Evolutionary conservation across 169 alveolate species (phyloP), one percentile per base, ranked within the genome.

Genomic region (Eimeria mitis): DNA sequence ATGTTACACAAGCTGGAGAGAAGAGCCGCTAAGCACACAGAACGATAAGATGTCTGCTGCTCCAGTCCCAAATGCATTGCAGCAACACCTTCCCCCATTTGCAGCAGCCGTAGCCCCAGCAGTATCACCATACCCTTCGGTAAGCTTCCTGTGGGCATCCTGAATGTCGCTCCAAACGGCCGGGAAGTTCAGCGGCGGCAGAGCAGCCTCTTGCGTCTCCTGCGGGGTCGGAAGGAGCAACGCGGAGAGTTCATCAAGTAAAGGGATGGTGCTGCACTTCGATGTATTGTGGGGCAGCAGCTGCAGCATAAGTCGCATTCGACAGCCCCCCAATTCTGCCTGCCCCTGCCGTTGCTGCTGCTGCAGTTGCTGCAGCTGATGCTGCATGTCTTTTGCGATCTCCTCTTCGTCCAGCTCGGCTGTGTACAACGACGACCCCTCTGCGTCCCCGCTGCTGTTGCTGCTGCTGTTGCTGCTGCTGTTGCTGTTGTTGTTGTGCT

Each of bases 221-320:
- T 54, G 89, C 11, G 89, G 89, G 4, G 89, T 49, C 44, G 89
- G 89, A 0, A 79, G 59, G 4, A 79, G 52, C 89, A 79, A 54
- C 28, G 89, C 89, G 31, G 89, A 42, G 13, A 79, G 54, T 23
- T 79, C 89, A 28, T 79, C 89, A 34, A 79, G 89, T 8, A 49
- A 42, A 3, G 59, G 89, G 9, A 79, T 79, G 44, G 52, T 79
- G 68, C 89, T 31, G 42, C 89, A 42, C 47, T 49, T 31, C 28
- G 89, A 42, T 8, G 25, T 13, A 40, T 49, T 79, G 89, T 79
- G 89, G 4, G 89, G 89, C 89, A 79, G 89, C 89, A 79, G 89
- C 89, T 79, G 89, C 47, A 79, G 89, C 89, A 79, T 42, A 68
- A 79, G 70, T 11, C 89, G 89, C 70, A 79, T 47, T 8, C 89